Conservation (phyloP, 2,329 filamentous ascomycete species). For the Phaeoacremonium minimum region DNA sequence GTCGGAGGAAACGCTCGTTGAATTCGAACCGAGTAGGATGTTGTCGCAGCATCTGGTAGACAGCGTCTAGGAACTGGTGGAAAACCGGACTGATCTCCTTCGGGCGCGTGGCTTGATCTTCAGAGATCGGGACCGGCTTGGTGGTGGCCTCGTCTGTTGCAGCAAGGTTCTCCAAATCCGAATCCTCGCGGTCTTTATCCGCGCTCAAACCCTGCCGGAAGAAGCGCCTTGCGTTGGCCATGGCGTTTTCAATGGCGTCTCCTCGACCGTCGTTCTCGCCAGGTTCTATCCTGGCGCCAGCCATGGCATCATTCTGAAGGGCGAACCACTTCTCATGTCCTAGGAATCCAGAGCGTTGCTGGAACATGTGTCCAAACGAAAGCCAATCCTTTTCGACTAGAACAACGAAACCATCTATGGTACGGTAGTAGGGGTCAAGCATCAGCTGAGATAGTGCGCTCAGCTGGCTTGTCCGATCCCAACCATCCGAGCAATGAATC, state of each 20-base stretch:
- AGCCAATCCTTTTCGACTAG: constrained; percentile 97
- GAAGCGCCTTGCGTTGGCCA: constrained; percentile 81
- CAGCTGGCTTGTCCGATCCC: constrained; percentile 94
- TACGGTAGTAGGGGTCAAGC: constrained; percentile 92
- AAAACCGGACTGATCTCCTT: constrained; percentile 95
- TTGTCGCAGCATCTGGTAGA: constrained; percentile 84
- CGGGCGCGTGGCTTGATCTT: constrained; percentile 69
- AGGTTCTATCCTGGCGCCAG: constrained; percentile 56
- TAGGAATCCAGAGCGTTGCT: constrained; percentile 81
- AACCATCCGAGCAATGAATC: constrained; percentile 97
- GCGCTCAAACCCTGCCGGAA: constrained; percentile 75
- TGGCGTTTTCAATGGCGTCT: constrained; percentile 80
- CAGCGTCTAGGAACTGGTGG: constrained; percentile 94
- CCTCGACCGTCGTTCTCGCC: constrained; percentile 57
- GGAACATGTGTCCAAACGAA: constrained; percentile 97
- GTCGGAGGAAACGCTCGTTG: constrained; percentile 86
- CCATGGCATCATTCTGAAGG: constrained; percentile 76
- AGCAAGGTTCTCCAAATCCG: constrained; percentile 53
- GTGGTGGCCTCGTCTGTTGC: constrained; percentile 20
- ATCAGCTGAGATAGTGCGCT: constrained; percentile 89
- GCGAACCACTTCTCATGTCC: constrained; percentile 93
- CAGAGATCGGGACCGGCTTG: constrained; percentile 27
- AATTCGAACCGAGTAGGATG: constrained; percentile 89
- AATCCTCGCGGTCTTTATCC: constrained; percentile 52
- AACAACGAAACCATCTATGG: constrained; percentile 89